Percentiles rank a stretch among this genome's conserved stretches.
Conservation (phyloP, 345 rosid genomes). For the Citrus maxima region DNA sequence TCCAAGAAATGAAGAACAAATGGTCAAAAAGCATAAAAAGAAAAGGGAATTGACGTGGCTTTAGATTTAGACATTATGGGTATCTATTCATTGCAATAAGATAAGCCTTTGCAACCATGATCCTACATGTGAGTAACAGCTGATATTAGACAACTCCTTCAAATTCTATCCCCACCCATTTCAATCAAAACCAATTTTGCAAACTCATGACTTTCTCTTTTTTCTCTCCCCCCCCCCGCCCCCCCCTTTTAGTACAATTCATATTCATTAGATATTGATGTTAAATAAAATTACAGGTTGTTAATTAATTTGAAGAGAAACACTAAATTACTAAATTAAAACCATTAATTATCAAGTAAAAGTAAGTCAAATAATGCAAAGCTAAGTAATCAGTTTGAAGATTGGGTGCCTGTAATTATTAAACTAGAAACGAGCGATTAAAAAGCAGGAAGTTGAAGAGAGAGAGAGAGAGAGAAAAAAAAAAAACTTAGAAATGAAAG, state of each 20-base stretch:
- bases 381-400: slow-evolving; percentile 18
- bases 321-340: no score
- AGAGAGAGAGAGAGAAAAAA: background rate
- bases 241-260: no score
- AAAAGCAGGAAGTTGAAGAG: background rate
- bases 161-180: background rate
- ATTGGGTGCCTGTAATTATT: slow-evolving; percentile 14
- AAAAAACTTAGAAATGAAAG: background rate
- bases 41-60: background rate
- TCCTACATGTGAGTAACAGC: slow-evolving; percentile 1
- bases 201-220: background rate
- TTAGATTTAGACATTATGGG: slow-evolving; percentile 12
- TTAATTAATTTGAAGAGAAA: no score
- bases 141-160: background rate
- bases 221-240: no score
- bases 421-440: background rate
- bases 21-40: slow-evolving; percentile 9
- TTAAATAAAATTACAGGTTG: no score
- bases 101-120: slow-evolving; percentile 16
- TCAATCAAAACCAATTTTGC: background rate
- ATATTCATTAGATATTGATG: no score
- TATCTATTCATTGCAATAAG: slow-evolving; percentile 10
- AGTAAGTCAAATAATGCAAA: no score
- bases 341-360: no score
- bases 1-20: background rate